A percentile compares a stretch with the other conserved stretches of the same genome.
Evolutionary conservation across 2,329 filamentous ascomycete genomes (phyloP).

Genomic region (Colletotrichum eremochloae): DNA sequence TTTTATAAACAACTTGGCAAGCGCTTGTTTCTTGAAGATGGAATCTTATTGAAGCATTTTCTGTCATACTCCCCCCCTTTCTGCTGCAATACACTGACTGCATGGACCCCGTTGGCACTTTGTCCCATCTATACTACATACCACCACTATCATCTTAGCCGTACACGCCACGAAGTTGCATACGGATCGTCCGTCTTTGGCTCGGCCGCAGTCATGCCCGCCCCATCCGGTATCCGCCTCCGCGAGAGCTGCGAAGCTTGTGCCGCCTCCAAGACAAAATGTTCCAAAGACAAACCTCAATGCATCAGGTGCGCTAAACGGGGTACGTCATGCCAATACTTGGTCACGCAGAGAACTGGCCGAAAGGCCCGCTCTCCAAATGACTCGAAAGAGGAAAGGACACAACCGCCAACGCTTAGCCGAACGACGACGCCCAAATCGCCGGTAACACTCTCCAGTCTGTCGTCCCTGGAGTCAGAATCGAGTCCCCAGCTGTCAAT

Average conservation of each 20-base stretch:
- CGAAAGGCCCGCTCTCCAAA: not conserved
- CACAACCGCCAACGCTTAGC: not conserved
- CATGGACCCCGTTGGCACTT: too few species aligned
- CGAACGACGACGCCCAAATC: not conserved
- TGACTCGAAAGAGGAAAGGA: not conserved
- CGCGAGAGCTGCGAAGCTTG: not conserved
- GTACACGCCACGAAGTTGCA: not conserved
- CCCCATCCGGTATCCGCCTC: constrained; percentile 1
- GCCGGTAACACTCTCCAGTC: too few species aligned
- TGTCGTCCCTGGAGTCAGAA: not conserved
- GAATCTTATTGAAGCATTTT: too few species aligned
- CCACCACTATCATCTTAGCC: not conserved
- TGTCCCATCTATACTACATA: not conserved
- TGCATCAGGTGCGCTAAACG: not conserved
- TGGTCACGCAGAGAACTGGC: not conserved
- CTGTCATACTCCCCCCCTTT: too few species aligned
- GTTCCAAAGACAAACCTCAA: constrained; percentile 1
- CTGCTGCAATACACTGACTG: too few species aligned
- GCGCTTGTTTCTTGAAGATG: too few species aligned
- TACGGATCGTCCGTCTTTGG: not conserved
- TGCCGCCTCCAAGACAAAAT: not conserved
- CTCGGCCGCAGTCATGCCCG: not conserved
- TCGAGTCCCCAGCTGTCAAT: not conserved
- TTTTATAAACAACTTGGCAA: too few species aligned
- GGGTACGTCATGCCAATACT: not conserved